These are phyloP conservation scores for Trichoderma sp. DNA, from an alignment of 2,329 filamentous ascomycete genomes.

Conservation along the genomic window DNA sequence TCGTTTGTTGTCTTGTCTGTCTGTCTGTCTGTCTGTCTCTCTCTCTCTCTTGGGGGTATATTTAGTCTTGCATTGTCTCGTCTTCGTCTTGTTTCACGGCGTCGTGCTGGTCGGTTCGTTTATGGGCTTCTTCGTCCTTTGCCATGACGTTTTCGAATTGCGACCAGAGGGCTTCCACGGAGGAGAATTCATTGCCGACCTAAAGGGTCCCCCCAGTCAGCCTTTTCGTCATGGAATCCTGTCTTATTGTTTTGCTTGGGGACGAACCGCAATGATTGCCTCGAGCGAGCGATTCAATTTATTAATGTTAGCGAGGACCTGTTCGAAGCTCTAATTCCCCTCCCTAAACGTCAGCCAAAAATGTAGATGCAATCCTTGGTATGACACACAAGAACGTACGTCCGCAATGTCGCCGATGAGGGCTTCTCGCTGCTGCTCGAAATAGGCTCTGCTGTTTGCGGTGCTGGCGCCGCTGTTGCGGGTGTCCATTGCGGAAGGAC, in stretches of 20 bases:
- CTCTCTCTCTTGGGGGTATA: not conserved
- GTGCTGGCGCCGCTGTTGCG: conserved; percentile 42
- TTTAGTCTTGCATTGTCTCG: not conserved
- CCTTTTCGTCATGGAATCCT: not conserved
- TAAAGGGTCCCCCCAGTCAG: conserved; percentile 30
- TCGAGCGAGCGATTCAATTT: conserved; percentile 90
- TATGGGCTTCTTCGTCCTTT: conserved; percentile 50
- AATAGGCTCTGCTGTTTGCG: conserved; percentile 55
- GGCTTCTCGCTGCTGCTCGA: conserved; percentile 71
- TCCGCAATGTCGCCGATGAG: conserved; percentile 70
- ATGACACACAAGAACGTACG: conserved; percentile 39
- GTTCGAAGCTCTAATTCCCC: conserved; percentile 64
- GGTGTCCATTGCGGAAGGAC: conserved; percentile 29
- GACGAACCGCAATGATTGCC: conserved; percentile 76
- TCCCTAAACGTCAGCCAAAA: not conserved
- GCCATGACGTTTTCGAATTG: conserved; percentile 97
- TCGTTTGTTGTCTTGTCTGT: not conserved
- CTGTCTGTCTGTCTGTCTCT: not conserved
- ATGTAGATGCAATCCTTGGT: not conserved
- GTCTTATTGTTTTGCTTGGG: not conserved
- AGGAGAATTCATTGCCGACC: conserved; percentile 96
- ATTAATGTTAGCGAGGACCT: conserved; percentile 93
- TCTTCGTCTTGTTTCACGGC: conserved; percentile 22
- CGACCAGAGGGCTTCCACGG: conserved; percentile 93
- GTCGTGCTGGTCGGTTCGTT: conserved; percentile 29